phyloP scores from a whole-genome alignment of 2,329 filamentous ascomycete genomes.

The Macrophomina phaseolina region DNA sequence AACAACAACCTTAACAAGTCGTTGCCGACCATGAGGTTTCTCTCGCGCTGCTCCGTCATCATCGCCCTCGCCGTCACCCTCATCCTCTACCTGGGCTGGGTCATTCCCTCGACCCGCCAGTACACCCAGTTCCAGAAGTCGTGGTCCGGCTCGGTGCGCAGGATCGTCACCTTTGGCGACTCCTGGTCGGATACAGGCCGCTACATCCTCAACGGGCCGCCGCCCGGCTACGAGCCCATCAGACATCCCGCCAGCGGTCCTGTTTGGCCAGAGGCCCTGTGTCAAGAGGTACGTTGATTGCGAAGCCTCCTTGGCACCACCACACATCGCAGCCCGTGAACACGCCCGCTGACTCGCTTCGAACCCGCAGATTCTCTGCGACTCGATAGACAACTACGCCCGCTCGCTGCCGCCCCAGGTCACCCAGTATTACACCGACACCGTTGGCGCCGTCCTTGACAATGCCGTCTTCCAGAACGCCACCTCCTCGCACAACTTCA shows the following conservation, averaged over 20 bases:
- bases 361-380: conserved; percentile 26
- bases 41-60: conserved; percentile 39
- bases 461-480: conserved; percentile 28
- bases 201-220: conserved; percentile 42
- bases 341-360: conserved; percentile 33
- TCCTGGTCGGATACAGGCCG: conserved; percentile 47
- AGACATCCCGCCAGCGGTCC: conserved; percentile 41
- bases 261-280: conserved; percentile 45
- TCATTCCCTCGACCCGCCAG: conserved; percentile 37
- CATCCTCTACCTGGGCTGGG: conserved; percentile 42
- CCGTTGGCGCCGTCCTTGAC: conserved; percentile 26
- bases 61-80: conserved; percentile 35
- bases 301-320: not conserved
- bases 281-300: conserved; percentile 39
- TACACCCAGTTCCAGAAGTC: conserved; percentile 36
- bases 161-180: conserved; percentile 47
- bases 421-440: conserved; percentile 28
- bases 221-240: conserved; percentile 31
- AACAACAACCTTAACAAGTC: not conserved
- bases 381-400: conserved; percentile 28
- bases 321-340: not conserved
- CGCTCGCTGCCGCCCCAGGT: conserved; percentile 27
- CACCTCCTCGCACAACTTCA: conserved; percentile 29
- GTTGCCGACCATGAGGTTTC: conserved; percentile 38
- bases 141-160: conserved; percentile 31